Percentiles rank a stretch among this genome's conserved stretches.
These are phyloP conservation scores for Thalia dealbata DNA, from an alignment of 176 grass and related monocot species.

Conservation along the genomic window DNA sequence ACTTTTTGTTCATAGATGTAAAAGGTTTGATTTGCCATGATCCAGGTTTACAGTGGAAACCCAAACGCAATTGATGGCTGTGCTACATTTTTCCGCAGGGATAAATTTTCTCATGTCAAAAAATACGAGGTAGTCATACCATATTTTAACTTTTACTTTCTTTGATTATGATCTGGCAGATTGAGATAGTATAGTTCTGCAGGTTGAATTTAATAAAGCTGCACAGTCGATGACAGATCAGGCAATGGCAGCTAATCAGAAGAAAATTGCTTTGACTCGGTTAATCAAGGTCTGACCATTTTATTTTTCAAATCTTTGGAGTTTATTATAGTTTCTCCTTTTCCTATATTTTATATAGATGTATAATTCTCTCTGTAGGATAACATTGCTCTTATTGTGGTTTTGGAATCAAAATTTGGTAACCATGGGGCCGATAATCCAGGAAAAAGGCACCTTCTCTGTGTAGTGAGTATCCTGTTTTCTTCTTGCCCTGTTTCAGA, in stretches of 20 bases:
- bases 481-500: not conserved
- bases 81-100: slow-evolving; percentile 99
- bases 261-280: slow-evolving; percentile 70
- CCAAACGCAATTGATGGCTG: slow-evolving; percentile 64
- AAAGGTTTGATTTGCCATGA: not conserved
- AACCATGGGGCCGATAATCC: slow-evolving; percentile 79
- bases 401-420: slow-evolving; percentile 90
- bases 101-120: slow-evolving; percentile 98
- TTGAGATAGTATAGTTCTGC: slow-evolving; percentile 1
- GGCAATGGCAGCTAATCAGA: slow-evolving; percentile 72
- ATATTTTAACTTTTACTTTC: not conserved
- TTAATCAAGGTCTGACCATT: slow-evolving; percentile 52
- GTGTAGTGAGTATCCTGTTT: slow-evolving; percentile 55
- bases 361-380: slow-evolving; percentile 40
- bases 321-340: slow-evolving; percentile 5
- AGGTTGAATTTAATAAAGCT: slow-evolving; percentile 99
- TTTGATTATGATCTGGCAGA: not conserved
- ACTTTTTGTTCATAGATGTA: slow-evolving; percentile 4
- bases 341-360: not conserved
- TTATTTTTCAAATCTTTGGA: not conserved
- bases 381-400: slow-evolving; percentile 88
- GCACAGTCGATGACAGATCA: slow-evolving; percentile 95
- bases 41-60: slow-evolving; percentile 68
- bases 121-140: slow-evolving; percentile 79
- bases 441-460: slow-evolving; percentile 97